Conservation (phyloP, 208 protist genomes). For the Acanthamoeba triangularis region DNA sequence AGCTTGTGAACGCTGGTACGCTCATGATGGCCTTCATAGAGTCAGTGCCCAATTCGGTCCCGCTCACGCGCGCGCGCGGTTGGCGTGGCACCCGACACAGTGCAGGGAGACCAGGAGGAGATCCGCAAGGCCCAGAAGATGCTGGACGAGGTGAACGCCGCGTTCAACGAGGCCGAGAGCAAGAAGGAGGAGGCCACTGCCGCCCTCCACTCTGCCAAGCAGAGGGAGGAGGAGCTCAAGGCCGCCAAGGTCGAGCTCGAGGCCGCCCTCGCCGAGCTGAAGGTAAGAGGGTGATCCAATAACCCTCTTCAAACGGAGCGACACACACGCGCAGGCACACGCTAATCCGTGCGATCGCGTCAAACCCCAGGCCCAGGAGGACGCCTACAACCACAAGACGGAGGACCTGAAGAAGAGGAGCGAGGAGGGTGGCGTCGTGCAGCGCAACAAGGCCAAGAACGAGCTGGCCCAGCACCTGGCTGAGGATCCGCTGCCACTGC, state of each 20-base stretch:
- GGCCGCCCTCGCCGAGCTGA: constrained; percentile 72
- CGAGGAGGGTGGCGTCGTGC: constrained; percentile 81
- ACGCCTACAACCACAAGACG: constrained; percentile 77
- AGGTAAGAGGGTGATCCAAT: not conserved
- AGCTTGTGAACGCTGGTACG: constrained; percentile 42
- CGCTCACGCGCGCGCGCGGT: not conserved
- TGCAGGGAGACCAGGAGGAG: constrained; percentile 70
- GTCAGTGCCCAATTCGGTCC: not conserved
- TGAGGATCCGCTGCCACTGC: constrained; percentile 79
- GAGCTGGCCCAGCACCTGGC: constrained; percentile 81
- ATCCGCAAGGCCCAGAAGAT: constrained; percentile 73
- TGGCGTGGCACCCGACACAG: not conserved
- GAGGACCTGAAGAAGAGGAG: constrained; percentile 76
- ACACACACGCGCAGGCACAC: no score
- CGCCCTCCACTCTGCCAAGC: constrained; percentile 1
- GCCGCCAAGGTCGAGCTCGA: constrained; percentile 72
- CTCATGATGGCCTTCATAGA: not conserved
- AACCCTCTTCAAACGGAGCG: not conserved
- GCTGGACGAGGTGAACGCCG: constrained; percentile 55
- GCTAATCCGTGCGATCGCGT: not conserved
- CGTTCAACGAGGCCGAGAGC: constrained; percentile 35
- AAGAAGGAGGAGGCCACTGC: constrained; percentile 47
- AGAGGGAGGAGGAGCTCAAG: constrained; percentile 43
- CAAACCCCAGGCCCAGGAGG: constrained; percentile 59
- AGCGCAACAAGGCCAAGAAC: constrained; percentile 80